Base-by-base conservation (phyloP, 208 protist species). In the Herpetomonas muscarum region DNA sequence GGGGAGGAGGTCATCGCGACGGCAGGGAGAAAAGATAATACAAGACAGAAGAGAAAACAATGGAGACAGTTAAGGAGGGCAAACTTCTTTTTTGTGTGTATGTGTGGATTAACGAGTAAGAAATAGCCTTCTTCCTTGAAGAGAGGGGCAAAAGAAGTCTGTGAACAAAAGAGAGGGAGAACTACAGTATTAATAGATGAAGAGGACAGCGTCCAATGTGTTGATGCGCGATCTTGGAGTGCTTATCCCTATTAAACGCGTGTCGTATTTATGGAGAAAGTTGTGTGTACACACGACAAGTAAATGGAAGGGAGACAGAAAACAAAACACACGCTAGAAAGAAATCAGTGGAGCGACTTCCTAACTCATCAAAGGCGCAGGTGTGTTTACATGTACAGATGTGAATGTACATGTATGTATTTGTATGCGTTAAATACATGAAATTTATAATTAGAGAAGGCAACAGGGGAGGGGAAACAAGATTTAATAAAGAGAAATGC, bases 401-500 rank as follows among this genome's bases (percentile, higher is more conserved):
- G n/a, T n/a, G n/a, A n/a, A n/a, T n/a, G n/a, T n/a, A n/a, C 30
- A 21, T 46, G n/a, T 7, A 5, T 4, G 41, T 46, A 4, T 10
- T 46, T 10, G 6, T 46, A 24, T 19, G n/a, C 7, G 1, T 47
- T 24, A 37, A 15, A n/a, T 24, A 1, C 54, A 24, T 41, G 44
- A 29, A 17, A 44, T 13, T 31, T 1, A 61, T 52, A 51, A 52
- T 52, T 54, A 54, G 21, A 32, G 36, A 21, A 6, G 2, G 2
- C 17, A 63, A 45, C 25, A 41, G 13, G 31, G 54, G 15, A 52
- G 29, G 22, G 26, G 39, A 48, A 28, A 28, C 24, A 48, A 48
- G 29, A 3, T 30, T 48, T 5, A 25, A 48, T 12, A 48, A 6
- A n/a, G 15, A 48, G 15, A 48, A 48, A 48, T 19, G 22, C 15